These are phyloP conservation scores for Nicotiana attenuata DNA, from an alignment of 257 asterid genomes.

Conservation along the genomic window DNA sequence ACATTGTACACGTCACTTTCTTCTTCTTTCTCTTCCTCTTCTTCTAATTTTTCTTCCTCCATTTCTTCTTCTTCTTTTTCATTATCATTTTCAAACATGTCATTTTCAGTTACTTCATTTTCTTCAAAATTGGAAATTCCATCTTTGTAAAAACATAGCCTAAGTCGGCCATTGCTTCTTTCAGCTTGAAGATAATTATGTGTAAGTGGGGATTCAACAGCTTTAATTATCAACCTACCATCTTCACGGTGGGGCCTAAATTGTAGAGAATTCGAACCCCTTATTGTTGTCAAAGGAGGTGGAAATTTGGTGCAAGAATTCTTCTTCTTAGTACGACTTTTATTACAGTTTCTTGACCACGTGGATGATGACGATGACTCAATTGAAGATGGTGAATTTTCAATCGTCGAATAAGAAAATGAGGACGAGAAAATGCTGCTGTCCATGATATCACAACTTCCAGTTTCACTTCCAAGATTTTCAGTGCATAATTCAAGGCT, in stretches of 20 bases:
- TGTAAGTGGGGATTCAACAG: constrained; percentile 50
- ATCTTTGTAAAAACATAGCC: constrained; percentile 31
- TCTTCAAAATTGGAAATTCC: constrained; percentile 10
- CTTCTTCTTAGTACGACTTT: neutral
- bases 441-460: constrained; percentile 41
- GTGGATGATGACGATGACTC: constrained; percentile 6
- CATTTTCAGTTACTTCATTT: neutral
- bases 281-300: constrained; percentile 87
- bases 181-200: constrained; percentile 54
- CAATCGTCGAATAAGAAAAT: constrained; percentile 11
- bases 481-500: constrained; percentile 84
- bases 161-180: constrained; percentile 71
- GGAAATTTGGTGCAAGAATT: constrained; percentile 39
- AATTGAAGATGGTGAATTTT: neutral
- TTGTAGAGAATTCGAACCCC: constrained; percentile 47
- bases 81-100: constrained; percentile 11
- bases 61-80: neutral
- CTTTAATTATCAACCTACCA: constrained; percentile 67
- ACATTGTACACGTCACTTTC: constrained; percentile 6
- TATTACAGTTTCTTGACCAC: neutral
- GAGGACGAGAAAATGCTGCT: constrained; percentile 33
- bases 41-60: constrained; percentile 12
- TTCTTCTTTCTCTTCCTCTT: constrained; percentile 19
- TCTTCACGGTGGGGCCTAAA: constrained; percentile 54
- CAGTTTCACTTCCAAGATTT: constrained; percentile 75